These are phyloP conservation scores for Colletotrichum camelliae DNA, from an alignment of 2,329 filamentous ascomycete genomes.

Conservation along the genomic window DNA sequence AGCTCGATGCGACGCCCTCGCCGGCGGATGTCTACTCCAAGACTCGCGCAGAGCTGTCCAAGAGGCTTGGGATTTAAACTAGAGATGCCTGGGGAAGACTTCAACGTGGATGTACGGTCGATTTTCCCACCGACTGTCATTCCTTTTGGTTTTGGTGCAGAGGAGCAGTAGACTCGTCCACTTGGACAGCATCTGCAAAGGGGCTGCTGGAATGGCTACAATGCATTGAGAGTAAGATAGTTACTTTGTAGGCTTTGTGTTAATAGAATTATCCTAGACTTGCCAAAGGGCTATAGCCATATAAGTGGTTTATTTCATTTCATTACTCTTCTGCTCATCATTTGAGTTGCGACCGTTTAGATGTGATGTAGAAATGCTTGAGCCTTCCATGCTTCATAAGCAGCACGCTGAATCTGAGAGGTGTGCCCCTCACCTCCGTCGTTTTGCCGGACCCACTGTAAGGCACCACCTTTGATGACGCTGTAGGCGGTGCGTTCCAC, in stretches of 20 bases:
- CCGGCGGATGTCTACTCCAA: constrained; percentile 67
- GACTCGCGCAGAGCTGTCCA: constrained; percentile 55
- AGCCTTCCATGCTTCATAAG: not conserved
- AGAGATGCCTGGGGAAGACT: not conserved
- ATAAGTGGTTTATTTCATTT: not conserved
- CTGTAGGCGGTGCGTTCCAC: constrained; percentile 1
- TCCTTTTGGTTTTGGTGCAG: not conserved
- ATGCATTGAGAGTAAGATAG: not conserved
- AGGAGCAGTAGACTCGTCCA: not conserved
- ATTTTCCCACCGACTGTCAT: not conserved
- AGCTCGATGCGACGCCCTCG: constrained; percentile 72
- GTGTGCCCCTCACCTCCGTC: constrained; percentile 4
- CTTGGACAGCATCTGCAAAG: not conserved
- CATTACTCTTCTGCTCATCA: not conserved
- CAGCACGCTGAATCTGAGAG: not conserved
- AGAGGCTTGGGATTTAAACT: constrained; percentile 46
- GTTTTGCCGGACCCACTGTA: constrained; percentile 22
- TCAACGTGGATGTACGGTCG: not conserved
- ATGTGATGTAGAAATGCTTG: not conserved
- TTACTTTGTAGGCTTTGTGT: not conserved
- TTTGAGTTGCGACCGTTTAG: not conserved
- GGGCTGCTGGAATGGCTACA: not conserved
- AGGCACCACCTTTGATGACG: constrained; percentile 25
- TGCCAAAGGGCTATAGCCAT: not conserved
- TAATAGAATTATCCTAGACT: not conserved